Conservation (phyloP, 768 basidiomycete species). For the Pleurotus eryngii region DNA sequence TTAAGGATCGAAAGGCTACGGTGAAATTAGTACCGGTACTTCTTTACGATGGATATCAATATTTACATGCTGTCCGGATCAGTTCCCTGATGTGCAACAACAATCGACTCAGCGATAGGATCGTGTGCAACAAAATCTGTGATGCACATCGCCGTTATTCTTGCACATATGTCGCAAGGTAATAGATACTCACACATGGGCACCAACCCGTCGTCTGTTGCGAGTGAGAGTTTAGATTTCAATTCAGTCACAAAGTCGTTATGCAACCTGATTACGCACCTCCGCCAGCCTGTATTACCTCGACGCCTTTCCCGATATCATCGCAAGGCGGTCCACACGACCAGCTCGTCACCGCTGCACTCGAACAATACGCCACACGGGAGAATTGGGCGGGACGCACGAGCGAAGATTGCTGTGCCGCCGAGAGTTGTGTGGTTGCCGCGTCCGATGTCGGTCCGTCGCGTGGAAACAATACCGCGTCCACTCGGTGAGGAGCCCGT, state of each 20-base stretch:
- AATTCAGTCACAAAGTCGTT: too few relatives aligned
- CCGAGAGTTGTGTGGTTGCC: not conserved
- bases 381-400: constrained; percentile 31
- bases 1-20: constrained; percentile 32
- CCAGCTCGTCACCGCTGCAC: constrained; percentile 26
- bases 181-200: constrained; percentile 24
- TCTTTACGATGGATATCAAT: not conserved
- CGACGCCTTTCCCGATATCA: constrained; percentile 20
- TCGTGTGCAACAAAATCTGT: constrained; percentile 37
- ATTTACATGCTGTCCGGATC: constrained; percentile 26
- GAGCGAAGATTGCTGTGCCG: not conserved
- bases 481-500: not conserved
- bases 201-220: constrained; percentile 22
- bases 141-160: not conserved
- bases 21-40: not conserved
- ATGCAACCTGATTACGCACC: constrained; percentile 19
- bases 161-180: not conserved
- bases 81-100: constrained; percentile 42
- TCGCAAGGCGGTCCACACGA: constrained; percentile 32
- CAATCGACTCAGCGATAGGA: constrained; percentile 25
- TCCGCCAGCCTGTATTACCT: constrained; percentile 29
- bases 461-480: not conserved
- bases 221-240: too few relatives aligned
- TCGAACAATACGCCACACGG: constrained; percentile 35
- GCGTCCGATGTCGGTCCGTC: not conserved